Evolutionary conservation across 306 rosid genomes (phyloP), one percentile per base, ranked within the genome.

Genomic region (Styphnolobium japonicum): DNA sequence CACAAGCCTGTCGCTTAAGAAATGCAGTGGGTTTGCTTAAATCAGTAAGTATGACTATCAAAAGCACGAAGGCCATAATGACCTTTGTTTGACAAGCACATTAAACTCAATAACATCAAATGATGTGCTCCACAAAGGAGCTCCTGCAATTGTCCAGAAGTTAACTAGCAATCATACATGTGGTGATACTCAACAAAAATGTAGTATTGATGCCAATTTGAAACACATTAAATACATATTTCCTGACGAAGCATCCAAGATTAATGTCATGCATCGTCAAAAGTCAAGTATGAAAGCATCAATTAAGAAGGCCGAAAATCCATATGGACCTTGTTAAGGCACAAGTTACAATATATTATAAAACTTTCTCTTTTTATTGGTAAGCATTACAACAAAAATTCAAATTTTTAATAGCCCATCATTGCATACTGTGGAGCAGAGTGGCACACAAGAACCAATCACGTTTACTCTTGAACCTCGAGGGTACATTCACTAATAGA

Each of bases 131-230:
- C 42, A 21, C 23, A 27, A 34, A 60, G 69, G 48, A 46, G 11
- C 71, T 61, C 71, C 71, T 61, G 62, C 71, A 75, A 76, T 46
- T 0, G 15, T 48, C 63, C 80, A 76, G 40, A 76, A 76, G 40
- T 45, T 46, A 4, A 75, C 31, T 33, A 33, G 18, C 31, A 62
- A 63, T 40, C 40, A 64, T 49, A 64, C 34, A 64, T 31, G 62
- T 14, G 29, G 56, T 10, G 7, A 57, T 39, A 5, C 56, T 25
- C 34, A 43, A 16, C 56, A 18, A 45, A 15, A 75, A 10, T 66
- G 49, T 4, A 66, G 18, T 23, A 9, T n/a, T 1, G 34, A 49
- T 8, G 5, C 45, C 45, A 53, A 77, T 33, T 76, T 46, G 51
- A 62, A 62, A 76, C 22, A 34, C 23, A 43, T 34, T 34, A 6